Percentiles rank a stretch among this genome's conserved stretches.
These are phyloP conservation scores for Salix suchowensis DNA, from an alignment of 345 rosid genomes.

Conservation along the genomic window DNA sequence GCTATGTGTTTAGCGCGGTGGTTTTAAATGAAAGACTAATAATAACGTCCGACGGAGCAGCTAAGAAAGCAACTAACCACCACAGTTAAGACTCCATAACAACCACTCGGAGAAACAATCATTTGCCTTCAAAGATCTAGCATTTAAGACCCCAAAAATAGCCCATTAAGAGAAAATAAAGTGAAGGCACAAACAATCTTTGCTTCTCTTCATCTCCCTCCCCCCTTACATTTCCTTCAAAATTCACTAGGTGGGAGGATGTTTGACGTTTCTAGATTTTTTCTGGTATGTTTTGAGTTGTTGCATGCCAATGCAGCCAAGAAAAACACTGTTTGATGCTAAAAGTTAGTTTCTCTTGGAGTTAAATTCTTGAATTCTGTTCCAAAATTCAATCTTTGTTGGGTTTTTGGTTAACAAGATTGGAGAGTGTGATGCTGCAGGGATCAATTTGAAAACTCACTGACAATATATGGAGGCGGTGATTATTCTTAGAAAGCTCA, in stretches of 20 bases:
- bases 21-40: constrained; percentile 35
- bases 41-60: constrained; percentile 13
- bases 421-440: not conserved
- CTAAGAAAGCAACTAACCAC: constrained; percentile 17
- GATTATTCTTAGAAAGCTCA: constrained; percentile 27
- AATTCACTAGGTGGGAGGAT: not conserved
- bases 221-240: not conserved
- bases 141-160: not conserved
- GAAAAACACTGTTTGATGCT: not conserved
- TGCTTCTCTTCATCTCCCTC: not conserved
- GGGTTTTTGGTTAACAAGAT: not conserved
- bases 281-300: not conserved
- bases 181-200: not conserved
- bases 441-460: not conserved
- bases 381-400: not conserved
- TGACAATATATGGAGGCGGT: constrained; percentile 27
- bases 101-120: not conserved
- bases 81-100: constrained; percentile 29
- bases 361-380: not conserved
- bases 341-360: not conserved
- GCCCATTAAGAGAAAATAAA: not conserved
- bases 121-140: not conserved
- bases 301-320: not conserved
- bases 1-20: constrained; percentile 31
- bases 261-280: not conserved